A percentile compares a stretch with the other conserved stretches of the same genome.
phyloP scores from a whole-genome alignment of 805 yeast genomes.

The Wickerhamomyces sydowiorum region DNA sequence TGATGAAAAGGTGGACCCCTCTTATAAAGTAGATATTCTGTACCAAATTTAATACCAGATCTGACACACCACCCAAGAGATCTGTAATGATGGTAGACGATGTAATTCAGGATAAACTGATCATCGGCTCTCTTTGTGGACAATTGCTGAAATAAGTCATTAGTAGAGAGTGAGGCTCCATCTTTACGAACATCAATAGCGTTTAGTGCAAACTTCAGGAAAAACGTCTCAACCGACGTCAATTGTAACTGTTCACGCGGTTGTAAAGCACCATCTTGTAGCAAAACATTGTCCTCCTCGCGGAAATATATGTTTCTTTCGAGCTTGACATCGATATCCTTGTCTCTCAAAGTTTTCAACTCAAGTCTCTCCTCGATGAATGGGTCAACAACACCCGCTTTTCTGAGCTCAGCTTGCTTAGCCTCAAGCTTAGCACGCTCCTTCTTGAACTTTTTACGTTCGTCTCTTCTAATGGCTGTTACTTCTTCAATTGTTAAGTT shows the following conservation, averaged over 20 bases:
- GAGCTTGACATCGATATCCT: conserved; percentile 19
- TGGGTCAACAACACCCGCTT: conserved; percentile 30
- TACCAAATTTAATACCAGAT: conserved; percentile 87
- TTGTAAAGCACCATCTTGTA: conserved; percentile 27
- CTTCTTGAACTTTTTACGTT: conserved; percentile 65
- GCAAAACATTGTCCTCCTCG: conserved; percentile 30
- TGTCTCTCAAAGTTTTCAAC: conserved; percentile 25
- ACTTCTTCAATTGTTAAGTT: conserved; percentile 63
- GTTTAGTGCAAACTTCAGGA: conserved; percentile 54
- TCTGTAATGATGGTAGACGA: conserved; percentile 80
- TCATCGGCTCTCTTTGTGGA: conserved; percentile 13
- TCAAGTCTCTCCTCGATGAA: conserved; percentile 27
- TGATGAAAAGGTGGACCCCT: conserved; percentile 95
- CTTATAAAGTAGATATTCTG: conserved; percentile 76
- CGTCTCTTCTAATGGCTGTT: conserved; percentile 64
- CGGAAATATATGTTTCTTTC: conserved; percentile 22
- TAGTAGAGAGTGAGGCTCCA: conserved; percentile 11
- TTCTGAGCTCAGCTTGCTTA: conserved; percentile 35
- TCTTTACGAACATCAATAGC: conserved; percentile 31
- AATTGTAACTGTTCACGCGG: conserved; percentile 44
- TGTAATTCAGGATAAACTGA: conserved; percentile 39
- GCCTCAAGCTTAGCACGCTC: conserved; percentile 59
- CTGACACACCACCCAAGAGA: conserved; percentile 93
- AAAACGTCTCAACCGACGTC: conserved; percentile 71
- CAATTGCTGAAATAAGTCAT: conserved; percentile 11